These are phyloP conservation scores for Fusarium multiceps DNA, from an alignment of 2,329 filamentous ascomycete genomes.

Conservation along the genomic window DNA sequence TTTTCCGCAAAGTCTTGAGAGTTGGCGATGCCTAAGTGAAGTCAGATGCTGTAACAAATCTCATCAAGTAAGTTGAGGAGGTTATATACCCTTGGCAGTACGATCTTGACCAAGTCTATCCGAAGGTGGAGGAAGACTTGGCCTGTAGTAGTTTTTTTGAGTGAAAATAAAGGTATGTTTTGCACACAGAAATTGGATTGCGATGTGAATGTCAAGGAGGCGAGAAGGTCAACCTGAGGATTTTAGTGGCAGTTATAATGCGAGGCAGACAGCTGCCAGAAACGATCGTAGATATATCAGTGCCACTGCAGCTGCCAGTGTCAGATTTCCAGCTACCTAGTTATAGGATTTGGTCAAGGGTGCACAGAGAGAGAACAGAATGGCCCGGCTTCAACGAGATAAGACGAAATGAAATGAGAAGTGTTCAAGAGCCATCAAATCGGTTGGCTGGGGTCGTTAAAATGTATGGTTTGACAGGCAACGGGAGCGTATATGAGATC, in stretches of 20 bases:
- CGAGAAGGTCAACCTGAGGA: background rate
- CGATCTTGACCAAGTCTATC: background rate
- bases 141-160: background rate
- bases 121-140: background rate
- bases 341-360: constrained; percentile 3
- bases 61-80: background rate
- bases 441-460: background rate
- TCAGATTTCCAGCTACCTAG: constrained; percentile 11
- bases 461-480: constrained; percentile 10
- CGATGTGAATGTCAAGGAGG: background rate
- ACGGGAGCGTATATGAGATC: constrained; percentile 31
- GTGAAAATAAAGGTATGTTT: background rate
- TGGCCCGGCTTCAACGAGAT: background rate
- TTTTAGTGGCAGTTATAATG: background rate
- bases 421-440: constrained; percentile 15
- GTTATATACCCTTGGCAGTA: background rate
- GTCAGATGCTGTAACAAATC: background rate
- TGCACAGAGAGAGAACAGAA: constrained; percentile 14
- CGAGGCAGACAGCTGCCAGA: background rate
- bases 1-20: background rate
- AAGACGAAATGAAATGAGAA: background rate
- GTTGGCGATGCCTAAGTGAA: background rate
- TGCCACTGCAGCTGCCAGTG: constrained; percentile 10
- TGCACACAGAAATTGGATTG: background rate
- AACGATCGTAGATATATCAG: background rate